Evolutionary conservation across 345 rosid genomes (phyloP).

Genomic region (Acer negundo): DNA sequence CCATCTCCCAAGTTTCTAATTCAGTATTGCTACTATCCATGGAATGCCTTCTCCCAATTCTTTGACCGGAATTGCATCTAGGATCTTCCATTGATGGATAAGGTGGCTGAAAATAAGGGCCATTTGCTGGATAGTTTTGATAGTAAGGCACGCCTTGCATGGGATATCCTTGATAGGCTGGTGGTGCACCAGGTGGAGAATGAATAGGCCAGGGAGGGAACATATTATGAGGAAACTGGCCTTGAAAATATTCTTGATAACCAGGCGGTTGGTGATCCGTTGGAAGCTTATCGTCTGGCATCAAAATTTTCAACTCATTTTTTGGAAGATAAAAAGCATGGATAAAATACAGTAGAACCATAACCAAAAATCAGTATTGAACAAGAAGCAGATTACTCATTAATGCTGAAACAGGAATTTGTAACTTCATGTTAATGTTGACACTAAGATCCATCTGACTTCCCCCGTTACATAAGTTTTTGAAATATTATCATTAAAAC

Average conservation of each 20-base stretch:
- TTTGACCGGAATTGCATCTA: conserved; percentile 52
- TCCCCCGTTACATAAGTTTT: neutral
- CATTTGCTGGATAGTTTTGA: conserved; percentile 62
- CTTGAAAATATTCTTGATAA: conserved; percentile 63
- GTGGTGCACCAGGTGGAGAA: conserved; percentile 79
- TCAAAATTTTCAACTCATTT: conserved; percentile 11
- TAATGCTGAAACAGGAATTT: conserved; percentile 2
- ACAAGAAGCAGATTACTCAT: neutral
- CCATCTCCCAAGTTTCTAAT: conserved; percentile 53
- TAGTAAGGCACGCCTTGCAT: conserved; percentile 86
- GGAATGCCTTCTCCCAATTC: conserved; percentile 64
- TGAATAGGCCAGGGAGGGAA: conserved; percentile 88
- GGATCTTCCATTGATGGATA: conserved; percentile 69
- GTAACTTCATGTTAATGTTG: neutral
- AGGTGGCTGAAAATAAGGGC: conserved; percentile 65
- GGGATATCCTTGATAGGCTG: conserved; percentile 82
- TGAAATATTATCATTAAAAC: neutral
- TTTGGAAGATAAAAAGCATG: conserved; percentile 14
- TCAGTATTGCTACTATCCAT: conserved; percentile 52
- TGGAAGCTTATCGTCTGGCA: conserved; percentile 61
- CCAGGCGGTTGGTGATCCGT: conserved; percentile 54
- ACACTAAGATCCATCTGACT: neutral
- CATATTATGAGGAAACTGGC: conserved; percentile 73
- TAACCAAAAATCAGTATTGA: neutral
- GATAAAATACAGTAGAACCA: neutral